Conservation (phyloP, 768 basidiomycete species). For the Trametes coccinea region DNA sequence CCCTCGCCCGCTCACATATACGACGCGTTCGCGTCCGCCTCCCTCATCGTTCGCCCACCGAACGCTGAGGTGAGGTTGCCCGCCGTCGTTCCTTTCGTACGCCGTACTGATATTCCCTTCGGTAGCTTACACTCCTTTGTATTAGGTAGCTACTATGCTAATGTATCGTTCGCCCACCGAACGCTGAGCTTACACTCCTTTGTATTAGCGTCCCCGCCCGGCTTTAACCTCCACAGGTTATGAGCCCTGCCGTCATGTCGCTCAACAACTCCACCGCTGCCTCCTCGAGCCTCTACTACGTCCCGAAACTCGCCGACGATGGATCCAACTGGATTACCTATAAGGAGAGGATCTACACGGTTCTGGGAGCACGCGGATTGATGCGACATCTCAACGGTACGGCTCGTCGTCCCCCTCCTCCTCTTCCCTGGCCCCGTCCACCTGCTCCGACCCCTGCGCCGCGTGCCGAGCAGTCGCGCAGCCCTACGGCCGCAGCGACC, state of each 20-base stretch:
- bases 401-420: constrained; percentile 5
- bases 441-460: background rate
- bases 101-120: no score
- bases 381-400: constrained; percentile 3
- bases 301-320: constrained; percentile 1
- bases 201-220: background rate
- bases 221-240: background rate
- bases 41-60: background rate
- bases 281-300: background rate
- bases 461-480: background rate
- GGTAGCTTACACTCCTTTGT: background rate
- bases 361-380: background rate
- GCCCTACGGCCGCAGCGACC: background rate
- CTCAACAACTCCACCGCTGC: background rate
- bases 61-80: background rate
- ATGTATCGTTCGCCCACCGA: background rate
- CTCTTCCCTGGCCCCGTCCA: background rate
- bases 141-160: background rate
- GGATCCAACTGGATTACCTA: constrained; percentile 2
- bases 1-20: background rate
- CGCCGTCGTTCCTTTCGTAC: no score
- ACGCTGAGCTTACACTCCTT: background rate
- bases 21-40: background rate
- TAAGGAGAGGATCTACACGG: constrained; percentile 1
- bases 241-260: constrained; percentile 4